Conservation (phyloP, 2,329 filamentous ascomycete genomes). For the Aspergillus luchuensis region DNA sequence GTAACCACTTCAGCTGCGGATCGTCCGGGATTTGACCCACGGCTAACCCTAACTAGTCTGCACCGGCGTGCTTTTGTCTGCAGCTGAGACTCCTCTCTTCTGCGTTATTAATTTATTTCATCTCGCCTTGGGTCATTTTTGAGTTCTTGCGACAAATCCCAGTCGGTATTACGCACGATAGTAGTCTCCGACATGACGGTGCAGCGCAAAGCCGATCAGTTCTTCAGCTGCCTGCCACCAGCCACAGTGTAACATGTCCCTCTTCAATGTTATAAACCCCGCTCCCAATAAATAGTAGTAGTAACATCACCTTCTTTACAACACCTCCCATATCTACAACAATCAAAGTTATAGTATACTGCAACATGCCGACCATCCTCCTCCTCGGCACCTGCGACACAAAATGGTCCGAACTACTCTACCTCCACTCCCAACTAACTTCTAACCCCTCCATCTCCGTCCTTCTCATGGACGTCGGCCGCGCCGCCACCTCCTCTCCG, state of each 20-base stretch:
- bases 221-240: no score
- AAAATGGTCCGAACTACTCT: constrained; percentile 62
- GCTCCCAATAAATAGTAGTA: no score
- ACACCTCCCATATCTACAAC: neutral
- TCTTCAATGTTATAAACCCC: neutral
- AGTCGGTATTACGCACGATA: no score
- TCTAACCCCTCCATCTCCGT: constrained; percentile 42
- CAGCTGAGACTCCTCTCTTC: no score
- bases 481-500: constrained; percentile 40
- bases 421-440: constrained; percentile 50
- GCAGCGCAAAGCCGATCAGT: no score
- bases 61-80: no score
- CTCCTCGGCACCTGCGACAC: constrained; percentile 67
- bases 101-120: neutral
- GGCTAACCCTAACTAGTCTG: neutral
- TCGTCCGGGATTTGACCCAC: neutral
- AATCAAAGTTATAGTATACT: neutral
- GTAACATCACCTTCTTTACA: neutral
- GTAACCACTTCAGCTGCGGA: neutral
- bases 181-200: no score
- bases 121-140: no score
- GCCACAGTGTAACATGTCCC: no score
- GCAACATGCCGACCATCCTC: constrained; percentile 46
- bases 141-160: no score
- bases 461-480: constrained; percentile 18